These are phyloP conservation scores for Malus fusca DNA, from an alignment of 306 rosid species.

Conservation along the genomic window DNA sequence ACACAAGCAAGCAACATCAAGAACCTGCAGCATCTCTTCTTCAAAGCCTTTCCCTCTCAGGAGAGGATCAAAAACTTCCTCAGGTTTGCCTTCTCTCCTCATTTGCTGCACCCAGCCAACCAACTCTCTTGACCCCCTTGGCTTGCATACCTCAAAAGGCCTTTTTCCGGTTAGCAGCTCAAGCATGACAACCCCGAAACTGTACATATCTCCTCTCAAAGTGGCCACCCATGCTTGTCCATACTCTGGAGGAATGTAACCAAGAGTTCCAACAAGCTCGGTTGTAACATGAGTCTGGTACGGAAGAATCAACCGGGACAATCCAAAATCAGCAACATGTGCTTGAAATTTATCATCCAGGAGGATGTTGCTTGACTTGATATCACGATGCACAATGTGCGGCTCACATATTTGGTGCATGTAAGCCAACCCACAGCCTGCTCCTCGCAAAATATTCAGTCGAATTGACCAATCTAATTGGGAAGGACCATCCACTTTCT, in stretches of 20 bases:
- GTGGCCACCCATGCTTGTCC: constrained; percentile 99
- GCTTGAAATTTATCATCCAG: constrained; percentile 79
- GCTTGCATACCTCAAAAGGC: constrained; percentile 80
- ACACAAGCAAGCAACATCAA: constrained; percentile 88
- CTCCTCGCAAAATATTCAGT: constrained; percentile 57
- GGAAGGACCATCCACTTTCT: constrained; percentile 67
- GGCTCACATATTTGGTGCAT: constrained; percentile 89
- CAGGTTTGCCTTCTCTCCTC: constrained; percentile 69
- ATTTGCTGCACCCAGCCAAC: constrained; percentile 80
- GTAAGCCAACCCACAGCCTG: constrained; percentile 74
- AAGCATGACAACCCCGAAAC: constrained; percentile 92
- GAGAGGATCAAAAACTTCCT: constrained; percentile 60
- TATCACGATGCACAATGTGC: constrained; percentile 90
- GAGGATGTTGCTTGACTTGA: constrained; percentile 89
- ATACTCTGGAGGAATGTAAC: constrained; percentile 94
- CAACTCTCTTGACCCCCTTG: constrained; percentile 67
- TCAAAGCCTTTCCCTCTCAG: constrained; percentile 68
- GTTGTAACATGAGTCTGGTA: constrained; percentile 95
- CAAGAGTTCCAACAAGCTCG: constrained; percentile 94
- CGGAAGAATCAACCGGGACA: constrained; percentile 82
- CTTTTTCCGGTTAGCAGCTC: constrained; percentile 85
- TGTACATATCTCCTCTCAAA: constrained; percentile 87
- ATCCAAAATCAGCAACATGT: constrained; percentile 87
- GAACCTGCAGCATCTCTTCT: constrained; percentile 70
- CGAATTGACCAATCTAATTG: constrained; percentile 81